These are phyloP conservation scores for Pseudocercospora musae DNA, from an alignment of 2,329 filamentous ascomycete species.

Conservation along the genomic window DNA sequence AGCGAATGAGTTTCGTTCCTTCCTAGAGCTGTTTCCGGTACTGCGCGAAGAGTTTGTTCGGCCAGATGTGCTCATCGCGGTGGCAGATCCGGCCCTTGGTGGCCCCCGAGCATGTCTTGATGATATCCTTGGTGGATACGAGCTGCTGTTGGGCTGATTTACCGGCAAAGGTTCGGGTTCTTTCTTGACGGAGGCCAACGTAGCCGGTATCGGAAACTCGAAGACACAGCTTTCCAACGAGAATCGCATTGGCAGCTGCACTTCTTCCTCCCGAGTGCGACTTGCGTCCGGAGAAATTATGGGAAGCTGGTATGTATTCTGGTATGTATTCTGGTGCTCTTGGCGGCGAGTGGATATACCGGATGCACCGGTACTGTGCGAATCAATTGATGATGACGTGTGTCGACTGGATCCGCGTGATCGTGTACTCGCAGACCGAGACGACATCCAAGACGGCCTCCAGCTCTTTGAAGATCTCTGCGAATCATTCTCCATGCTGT, in stretches of 20 bases:
- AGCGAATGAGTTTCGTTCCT: background rate
- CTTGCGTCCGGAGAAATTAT: background rate
- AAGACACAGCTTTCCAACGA: background rate
- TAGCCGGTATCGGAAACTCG: background rate
- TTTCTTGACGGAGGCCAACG: background rate
- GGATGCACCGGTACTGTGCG: constrained; percentile 3
- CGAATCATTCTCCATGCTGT: background rate
- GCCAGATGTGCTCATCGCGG: background rate
- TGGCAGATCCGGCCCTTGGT: background rate
- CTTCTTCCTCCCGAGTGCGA: background rate
- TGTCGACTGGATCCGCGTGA: constrained; percentile 5
- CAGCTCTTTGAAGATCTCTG: constrained; percentile 6
- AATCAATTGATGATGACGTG: background rate
- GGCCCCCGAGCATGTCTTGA: background rate
- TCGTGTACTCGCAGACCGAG: constrained; percentile 4
- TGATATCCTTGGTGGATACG: background rate
- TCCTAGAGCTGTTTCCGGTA: background rate
- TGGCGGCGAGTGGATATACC: background rate
- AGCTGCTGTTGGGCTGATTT: background rate
- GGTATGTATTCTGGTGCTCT: constrained; percentile 8
- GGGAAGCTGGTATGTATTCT: constrained; percentile 11
- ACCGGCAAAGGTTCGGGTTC: background rate
- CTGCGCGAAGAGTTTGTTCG: background rate
- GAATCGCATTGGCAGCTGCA: background rate
- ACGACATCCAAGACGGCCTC: constrained; percentile 9